phyloP scores from a whole-genome alignment of 2,329 filamentous ascomycete genomes.

The Aspergillus fumigatus region DNA sequence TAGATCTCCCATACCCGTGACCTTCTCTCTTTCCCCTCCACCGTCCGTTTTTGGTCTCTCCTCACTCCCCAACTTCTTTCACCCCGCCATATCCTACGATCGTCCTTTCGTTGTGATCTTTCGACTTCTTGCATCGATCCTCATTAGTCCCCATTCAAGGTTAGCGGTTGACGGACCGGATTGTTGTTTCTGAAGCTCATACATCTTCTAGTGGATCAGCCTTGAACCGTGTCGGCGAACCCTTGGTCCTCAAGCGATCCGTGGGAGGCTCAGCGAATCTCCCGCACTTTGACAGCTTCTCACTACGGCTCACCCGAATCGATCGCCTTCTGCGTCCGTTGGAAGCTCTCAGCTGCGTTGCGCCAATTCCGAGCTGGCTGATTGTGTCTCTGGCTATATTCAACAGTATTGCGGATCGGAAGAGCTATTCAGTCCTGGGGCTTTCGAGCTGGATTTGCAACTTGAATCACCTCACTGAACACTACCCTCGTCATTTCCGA shows the following conservation, averaged over 20 bases:
- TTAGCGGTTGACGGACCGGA: not conserved
- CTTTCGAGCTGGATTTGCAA: not conserved
- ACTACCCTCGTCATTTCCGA: not conserved
- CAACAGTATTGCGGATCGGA: not conserved
- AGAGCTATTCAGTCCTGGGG: not conserved
- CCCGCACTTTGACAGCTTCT: conserved; percentile 31
- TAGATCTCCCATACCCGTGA: not conserved
- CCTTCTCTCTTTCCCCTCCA: not conserved
- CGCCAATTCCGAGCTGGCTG: conserved; percentile 1
- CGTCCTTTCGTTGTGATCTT: not conserved
- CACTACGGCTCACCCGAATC: conserved; percentile 23
- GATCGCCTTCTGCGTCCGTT: conserved; percentile 7
- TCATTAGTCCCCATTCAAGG: not conserved
- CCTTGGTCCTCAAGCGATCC: conserved; percentile 22
- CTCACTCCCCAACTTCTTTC: not conserved
- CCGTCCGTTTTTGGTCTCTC: not conserved
- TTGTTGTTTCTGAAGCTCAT: not conserved
- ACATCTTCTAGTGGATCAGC: conserved; percentile 3
- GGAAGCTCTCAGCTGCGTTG: conserved; percentile 2
- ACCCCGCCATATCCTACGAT: not conserved
- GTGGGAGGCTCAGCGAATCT: conserved; percentile 30
- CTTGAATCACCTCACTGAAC: not conserved
- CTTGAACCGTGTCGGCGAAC: conserved; percentile 14
- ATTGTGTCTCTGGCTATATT: conserved; percentile 2
- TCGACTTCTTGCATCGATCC: not conserved